Evolutionary conservation across 208 protist species (phyloP).

Genomic region (Blastocrithidia nonstop): DNA sequence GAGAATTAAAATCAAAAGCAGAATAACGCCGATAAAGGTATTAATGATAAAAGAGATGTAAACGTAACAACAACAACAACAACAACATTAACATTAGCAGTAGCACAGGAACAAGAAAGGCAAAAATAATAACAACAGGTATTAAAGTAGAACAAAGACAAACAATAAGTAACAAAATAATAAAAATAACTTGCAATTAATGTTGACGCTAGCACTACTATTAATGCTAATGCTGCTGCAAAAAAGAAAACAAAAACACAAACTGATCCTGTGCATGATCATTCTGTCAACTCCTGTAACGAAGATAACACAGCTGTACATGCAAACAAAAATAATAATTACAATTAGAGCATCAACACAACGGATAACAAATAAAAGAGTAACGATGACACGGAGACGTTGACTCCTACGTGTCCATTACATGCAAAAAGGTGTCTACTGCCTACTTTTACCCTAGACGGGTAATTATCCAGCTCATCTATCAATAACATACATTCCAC

Average conservation of each 20-base stretch:
- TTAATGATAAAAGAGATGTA: slow-evolving; percentile 3
- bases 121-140: background rate
- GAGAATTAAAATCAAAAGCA: slow-evolving; percentile 4
- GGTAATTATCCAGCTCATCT: too few relatives aligned
- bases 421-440: too few relatives aligned
- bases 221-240: background rate
- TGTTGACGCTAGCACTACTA: too few relatives aligned
- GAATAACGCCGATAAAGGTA: slow-evolving; percentile 6
- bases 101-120: background rate
- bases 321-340: too few relatives aligned
- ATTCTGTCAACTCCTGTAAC: background rate
- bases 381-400: slow-evolving; percentile 1
- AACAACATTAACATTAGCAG: slow-evolving; percentile 5
- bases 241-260: background rate
- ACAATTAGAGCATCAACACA: slow-evolving; percentile 1
- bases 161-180: background rate
- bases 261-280: background rate
- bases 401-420: too few relatives aligned
- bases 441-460: too few relatives aligned
- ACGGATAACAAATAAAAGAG: slow-evolving; percentile 6
- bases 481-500: background rate
- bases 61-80: slow-evolving; percentile 5
- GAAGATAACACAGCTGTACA: slow-evolving; percentile 1
- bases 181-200: background rate
- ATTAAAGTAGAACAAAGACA: background rate